These are phyloP conservation scores for Suillus hirtellus DNA, from an alignment of 768 basidiomycete species.

Conservation along the genomic window DNA sequence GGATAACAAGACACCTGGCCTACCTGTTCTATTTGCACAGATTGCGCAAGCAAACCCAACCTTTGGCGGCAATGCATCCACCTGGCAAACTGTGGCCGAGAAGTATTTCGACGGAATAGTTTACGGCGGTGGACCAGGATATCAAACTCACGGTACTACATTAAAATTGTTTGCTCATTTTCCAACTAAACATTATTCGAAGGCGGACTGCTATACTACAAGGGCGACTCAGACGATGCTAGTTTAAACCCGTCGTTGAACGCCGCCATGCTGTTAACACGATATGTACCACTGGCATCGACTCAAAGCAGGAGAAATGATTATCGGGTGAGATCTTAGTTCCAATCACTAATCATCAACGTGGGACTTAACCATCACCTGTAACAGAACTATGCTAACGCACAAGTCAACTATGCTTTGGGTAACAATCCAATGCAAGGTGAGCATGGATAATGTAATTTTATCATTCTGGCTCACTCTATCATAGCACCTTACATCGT, in stretches of 20 bases:
- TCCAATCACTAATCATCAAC: neutral
- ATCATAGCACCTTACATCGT: constrained; percentile 61
- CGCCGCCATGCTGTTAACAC: constrained; percentile 76
- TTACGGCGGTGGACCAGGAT: constrained; percentile 52
- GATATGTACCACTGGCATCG: constrained; percentile 76
- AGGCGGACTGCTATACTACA: constrained; percentile 82
- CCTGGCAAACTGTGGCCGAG: constrained; percentile 74
- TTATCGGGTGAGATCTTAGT: constrained; percentile 52
- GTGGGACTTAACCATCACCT: neutral
- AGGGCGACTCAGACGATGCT: constrained; percentile 80
- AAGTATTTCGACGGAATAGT: constrained; percentile 74
- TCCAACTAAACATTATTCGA: constrained; percentile 4
- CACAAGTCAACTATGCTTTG: constrained; percentile 78
- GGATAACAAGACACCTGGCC: constrained; percentile 80
- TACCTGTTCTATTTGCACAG: constrained; percentile 76
- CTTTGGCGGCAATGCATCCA: constrained; percentile 55
- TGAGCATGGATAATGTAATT: constrained; percentile 31
- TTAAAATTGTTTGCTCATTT: constrained; percentile 4
- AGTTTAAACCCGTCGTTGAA: constrained; percentile 87
- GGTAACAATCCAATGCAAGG: constrained; percentile 91
- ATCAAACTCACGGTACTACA: constrained; percentile 58
- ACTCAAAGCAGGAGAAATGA: constrained; percentile 52
- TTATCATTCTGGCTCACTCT: constrained; percentile 4
- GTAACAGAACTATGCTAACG: constrained; percentile 65
- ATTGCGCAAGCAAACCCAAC: constrained; percentile 57